A percentile compares a stretch with the other conserved stretches of the same genome.
These are phyloP conservation scores for Rhazya stricta DNA, from an alignment of 257 asterid genomes.

Conservation along the genomic window DNA sequence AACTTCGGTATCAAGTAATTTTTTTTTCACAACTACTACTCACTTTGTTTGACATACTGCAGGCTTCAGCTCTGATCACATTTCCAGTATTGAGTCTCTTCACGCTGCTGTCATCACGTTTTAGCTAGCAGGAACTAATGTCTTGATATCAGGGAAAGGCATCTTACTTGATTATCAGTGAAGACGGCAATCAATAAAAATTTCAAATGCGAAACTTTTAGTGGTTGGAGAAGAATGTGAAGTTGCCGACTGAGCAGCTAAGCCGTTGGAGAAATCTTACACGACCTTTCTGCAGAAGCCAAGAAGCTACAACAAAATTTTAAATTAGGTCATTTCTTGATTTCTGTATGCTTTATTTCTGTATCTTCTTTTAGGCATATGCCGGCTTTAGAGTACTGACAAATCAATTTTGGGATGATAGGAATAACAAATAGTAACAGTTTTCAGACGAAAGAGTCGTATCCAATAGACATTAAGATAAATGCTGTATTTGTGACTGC, in stretches of 20 bases:
- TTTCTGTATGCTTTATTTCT: neutral
- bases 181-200: neutral
- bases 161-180: neutral
- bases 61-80: slow-evolving; percentile 67
- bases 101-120: slow-evolving; percentile 44
- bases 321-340: neutral
- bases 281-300: neutral
- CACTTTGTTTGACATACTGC: slow-evolving; percentile 23
- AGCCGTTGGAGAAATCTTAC: neutral
- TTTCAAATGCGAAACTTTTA: too few species aligned
- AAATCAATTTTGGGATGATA: neutral
- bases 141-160: slow-evolving; percentile 15
- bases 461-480: too few species aligned
- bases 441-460: too few species aligned
- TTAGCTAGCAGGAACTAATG: slow-evolving; percentile 32
- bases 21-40: slow-evolving; percentile 3
- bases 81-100: slow-evolving; percentile 56
- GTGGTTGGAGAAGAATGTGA: neutral
- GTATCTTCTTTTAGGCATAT: too few species aligned
- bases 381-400: too few species aligned
- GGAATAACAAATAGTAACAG: too few species aligned
- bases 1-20: neutral
- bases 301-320: neutral
- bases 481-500: too few species aligned
- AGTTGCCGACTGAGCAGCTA: neutral